Base-by-base conservation (phyloP, 176 grass and related monocot species). In the Microstegium vimineum region DNA sequence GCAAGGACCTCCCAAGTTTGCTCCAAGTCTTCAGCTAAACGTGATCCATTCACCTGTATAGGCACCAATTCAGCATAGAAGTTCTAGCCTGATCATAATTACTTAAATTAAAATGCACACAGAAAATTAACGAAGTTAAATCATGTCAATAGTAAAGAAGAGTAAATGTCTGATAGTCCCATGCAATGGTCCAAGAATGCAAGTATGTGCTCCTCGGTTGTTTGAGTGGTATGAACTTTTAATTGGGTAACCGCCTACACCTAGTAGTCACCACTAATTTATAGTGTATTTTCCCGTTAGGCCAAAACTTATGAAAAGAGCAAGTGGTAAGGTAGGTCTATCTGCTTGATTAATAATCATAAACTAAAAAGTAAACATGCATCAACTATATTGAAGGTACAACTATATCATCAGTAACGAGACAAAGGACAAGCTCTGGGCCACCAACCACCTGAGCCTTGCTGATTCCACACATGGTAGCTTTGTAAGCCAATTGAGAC, bases 1-100 rank as follows among this genome's bases (percentile, higher is more conserved):
- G 87, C 97, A 85, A 99, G 97, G 82, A 99, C 87, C 75, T 95
- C 93, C 93, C 97, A 99, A 42, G 93, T 99, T 60, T 90, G 83
- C 52, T 95, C 93, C 88, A 94, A 82, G 85, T 99, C 93, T 87
- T 95, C 87, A 94, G 62, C 65, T 51, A 99, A 77, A 69, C 77
- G 81, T 13, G 74, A 59, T 54, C 87, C 75, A 71, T 95, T 95
- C 66, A 99, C 97, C 97, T 99, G 90, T 47, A 71, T 31, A 34
- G 20, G 86, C 37, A 52, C 62, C 47, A 79, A 38, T 83, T 49
- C 73, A 61, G 59, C 25, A 54, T n/a, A 79, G 33, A 66, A 15
- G 45, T 17, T 82, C 64, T 77, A 15, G 27, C 27, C 57, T 20
- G 35, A n/a, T 72, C 45, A 36, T 27, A 35, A 62, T 65, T 42